These are phyloP conservation scores for Bimuria novae-zelandiae DNA, from an alignment of 2,329 filamentous ascomycete genomes.

Conservation along the genomic window DNA sequence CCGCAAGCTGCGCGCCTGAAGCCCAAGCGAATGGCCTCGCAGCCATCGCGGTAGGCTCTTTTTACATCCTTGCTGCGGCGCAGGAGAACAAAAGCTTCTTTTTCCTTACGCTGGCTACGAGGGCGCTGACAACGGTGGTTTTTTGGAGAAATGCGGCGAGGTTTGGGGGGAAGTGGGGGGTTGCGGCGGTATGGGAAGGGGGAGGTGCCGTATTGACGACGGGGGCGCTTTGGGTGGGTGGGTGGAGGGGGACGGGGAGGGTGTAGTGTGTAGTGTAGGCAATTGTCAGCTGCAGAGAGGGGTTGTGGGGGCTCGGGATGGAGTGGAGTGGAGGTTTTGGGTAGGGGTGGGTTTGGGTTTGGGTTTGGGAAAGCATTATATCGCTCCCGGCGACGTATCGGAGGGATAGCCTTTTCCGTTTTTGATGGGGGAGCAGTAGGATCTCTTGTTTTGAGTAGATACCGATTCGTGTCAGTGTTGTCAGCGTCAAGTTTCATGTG, in stretches of 20 bases:
- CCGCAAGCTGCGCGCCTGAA: background rate
- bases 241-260: background rate
- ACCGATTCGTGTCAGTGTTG: too few species aligned
- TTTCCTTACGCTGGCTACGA: background rate
- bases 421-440: too few species aligned
- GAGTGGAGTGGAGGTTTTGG: too few species aligned
- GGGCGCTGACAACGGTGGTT: background rate
- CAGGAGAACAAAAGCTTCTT: background rate
- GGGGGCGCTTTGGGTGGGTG: background rate
- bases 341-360: too few species aligned
- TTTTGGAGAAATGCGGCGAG: background rate
- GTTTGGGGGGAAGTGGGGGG: background rate
- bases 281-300: too few species aligned
- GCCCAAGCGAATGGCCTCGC: background rate
- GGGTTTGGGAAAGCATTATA: too few species aligned
- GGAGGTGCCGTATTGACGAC: background rate
- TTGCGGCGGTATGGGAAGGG: background rate
- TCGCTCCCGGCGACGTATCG: too few species aligned
- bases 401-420: too few species aligned
- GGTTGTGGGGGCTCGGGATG: too few species aligned
- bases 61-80: background rate
- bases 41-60: background rate
- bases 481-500: too few species aligned
- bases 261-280: too few species aligned
- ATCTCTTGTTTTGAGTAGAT: too few species aligned